Base-by-base conservation (phyloP, 2,329 filamentous ascomycete species). In the Aspergillus tamarii region DNA sequence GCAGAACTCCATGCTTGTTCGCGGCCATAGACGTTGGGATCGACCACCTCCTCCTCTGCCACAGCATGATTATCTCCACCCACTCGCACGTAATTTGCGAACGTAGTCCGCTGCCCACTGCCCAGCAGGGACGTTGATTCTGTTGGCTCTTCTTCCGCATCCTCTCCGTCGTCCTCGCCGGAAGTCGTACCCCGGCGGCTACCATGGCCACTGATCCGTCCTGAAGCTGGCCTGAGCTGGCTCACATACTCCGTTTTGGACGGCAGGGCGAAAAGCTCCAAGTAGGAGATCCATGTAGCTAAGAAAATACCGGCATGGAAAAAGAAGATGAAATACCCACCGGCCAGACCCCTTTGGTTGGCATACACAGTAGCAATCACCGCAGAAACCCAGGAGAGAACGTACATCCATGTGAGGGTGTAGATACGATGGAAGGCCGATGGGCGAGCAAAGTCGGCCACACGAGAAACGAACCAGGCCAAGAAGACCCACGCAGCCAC, bases 1-100 rank as follows among this genome's bases (percentile, higher is more conserved):
- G 85, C 85, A 4, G 86, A 86, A 58, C 93, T 96, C 95, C 95
- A 99, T 16, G 85, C 81, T 77, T 98, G 95, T 74, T 98, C 95
- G 59, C 87, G 81, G 14, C 86, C 86, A 73, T 89, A 93, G 8
- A 84, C 79, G 62, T 78, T 71, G 73, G 72, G 66, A 59, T 76
- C 72, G 43, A 70, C 64, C 53, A 74, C 62, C 60, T 69, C 64
- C 59, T 73, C 66, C 66, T 73, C 63, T 65, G 74, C 61, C 54
- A 76, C 67, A 36, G 72, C 57, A 53, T 73, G 72, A 26, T 68
- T 64, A 56, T 75, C 63, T 48, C 77, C 71, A 23, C 73, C 74
- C 50, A 72, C 76, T 55, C 77, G 78, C 55, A 82, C 81, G 64
- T 86, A 84, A 66, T 85, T 83, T 48, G 84, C 81, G 71, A 89